phyloP scores from a whole-genome alignment of 306 rosid species.

The Betula pendula region DNA sequence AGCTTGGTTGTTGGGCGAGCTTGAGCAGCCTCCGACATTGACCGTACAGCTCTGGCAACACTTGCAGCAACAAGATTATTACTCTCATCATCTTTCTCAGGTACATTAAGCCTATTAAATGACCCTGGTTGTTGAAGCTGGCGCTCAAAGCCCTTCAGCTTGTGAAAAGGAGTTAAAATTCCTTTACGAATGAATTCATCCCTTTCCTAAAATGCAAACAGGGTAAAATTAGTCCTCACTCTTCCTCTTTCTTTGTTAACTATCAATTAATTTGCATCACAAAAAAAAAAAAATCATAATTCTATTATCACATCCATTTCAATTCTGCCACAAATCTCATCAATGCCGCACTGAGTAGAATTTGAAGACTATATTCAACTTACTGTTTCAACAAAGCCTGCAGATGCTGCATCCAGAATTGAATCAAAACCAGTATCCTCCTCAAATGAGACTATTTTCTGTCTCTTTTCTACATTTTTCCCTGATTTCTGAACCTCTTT shows the following conservation, averaged over 20 bases:
- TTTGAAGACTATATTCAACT: conserved; percentile 37
- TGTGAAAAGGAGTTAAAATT: conserved; percentile 89
- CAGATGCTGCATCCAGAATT: conserved; percentile 86
- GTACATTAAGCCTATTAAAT: conserved; percentile 42
- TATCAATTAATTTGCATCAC: background rate
- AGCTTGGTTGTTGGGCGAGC: conserved; percentile 89
- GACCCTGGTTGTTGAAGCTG: conserved; percentile 62
- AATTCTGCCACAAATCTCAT: background rate
- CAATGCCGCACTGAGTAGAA: conserved; percentile 8
- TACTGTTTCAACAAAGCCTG: conserved; percentile 93
- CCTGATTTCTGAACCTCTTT: conserved; percentile 42
- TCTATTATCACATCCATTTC: background rate
- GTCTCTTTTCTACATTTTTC: conserved; percentile 45
- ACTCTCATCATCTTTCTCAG: conserved; percentile 34
- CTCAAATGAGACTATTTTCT: conserved; percentile 65
- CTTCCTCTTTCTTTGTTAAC: conserved; percentile 16
- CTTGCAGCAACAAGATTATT: conserved; percentile 57
- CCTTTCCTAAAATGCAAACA: conserved; percentile 68
- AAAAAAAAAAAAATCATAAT: conserved; percentile 1
- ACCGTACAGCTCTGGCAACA: conserved; percentile 66
- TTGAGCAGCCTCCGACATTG: conserved; percentile 77
- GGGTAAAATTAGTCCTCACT: conserved; percentile 35
- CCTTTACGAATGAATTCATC: conserved; percentile 90
- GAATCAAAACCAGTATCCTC: conserved; percentile 88
- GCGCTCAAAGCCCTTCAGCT: conserved; percentile 89